Evolutionary conservation across 2,329 filamentous ascomycete genomes (phyloP).

Genomic region (Monosporascus ibericus): DNA sequence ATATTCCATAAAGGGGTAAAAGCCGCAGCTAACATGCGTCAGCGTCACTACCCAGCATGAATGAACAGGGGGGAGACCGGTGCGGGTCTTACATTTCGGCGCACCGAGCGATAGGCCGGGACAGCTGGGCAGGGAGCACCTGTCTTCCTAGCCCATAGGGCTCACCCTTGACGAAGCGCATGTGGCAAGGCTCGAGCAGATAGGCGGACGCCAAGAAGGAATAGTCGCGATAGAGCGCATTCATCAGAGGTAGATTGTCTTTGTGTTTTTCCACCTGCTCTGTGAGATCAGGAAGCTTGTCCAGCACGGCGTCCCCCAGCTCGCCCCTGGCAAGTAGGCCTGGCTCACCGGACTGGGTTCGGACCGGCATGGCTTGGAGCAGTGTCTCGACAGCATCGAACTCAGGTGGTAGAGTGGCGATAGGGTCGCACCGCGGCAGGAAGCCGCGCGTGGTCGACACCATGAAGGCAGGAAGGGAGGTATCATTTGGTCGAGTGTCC

Average conservation of each 20-base stretch:
- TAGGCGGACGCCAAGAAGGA: conserved; percentile 86
- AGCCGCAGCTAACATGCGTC: conserved; percentile 46
- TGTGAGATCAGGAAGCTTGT: conserved; percentile 72
- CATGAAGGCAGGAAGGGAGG: conserved; percentile 67
- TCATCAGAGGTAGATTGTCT: conserved; percentile 71
- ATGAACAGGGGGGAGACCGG: neutral
- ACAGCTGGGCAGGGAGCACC: conserved; percentile 65
- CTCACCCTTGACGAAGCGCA: conserved; percentile 63
- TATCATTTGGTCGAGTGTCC: conserved; percentile 57
- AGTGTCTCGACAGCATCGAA: conserved; percentile 64
- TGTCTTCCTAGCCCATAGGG: conserved; percentile 74
- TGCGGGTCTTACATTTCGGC: conserved; percentile 68
- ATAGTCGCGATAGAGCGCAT: conserved; percentile 86
- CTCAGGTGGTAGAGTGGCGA: conserved; percentile 60
- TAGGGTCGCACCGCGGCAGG: conserved; percentile 60
- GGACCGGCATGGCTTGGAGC: conserved; percentile 51
- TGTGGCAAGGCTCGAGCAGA: conserved; percentile 84
- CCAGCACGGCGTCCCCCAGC: conserved; percentile 68
- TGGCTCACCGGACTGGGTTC: conserved; percentile 63
- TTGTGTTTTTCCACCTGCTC: conserved; percentile 65
- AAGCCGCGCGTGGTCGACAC: conserved; percentile 71
- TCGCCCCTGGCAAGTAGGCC: conserved; percentile 70
- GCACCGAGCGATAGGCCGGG: conserved; percentile 76
- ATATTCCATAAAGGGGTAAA: conserved; percentile 91
- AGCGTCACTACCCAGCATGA: no score